These are phyloP conservation scores for Aspergillus hancockii DNA, from an alignment of 495 filamentous ascomycete species.

Conservation along the genomic window DNA sequence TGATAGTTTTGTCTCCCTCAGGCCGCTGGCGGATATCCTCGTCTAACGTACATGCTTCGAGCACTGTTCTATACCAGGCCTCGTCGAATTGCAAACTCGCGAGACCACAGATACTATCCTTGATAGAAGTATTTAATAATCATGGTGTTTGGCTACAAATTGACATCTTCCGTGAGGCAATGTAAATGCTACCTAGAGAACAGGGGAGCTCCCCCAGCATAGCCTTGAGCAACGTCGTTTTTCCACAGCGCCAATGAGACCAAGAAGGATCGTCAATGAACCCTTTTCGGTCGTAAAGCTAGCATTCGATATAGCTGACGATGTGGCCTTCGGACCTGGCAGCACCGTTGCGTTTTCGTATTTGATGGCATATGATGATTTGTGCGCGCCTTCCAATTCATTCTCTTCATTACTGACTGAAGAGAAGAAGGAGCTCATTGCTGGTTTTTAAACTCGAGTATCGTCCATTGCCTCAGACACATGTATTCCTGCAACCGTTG, in stretches of 20 bases:
- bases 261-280: conserved; percentile 52
- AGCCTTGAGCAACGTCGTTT: conserved; percentile 52
- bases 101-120: not conserved
- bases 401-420: not conserved
- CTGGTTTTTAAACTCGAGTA: not conserved
- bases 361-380: not conserved
- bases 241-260: conserved; percentile 58
- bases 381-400: not conserved
- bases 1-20: not conserved
- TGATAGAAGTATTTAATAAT: not conserved
- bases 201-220: conserved; percentile 51
- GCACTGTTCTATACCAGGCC: not conserved
- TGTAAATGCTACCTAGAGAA: not conserved
- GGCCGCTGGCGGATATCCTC: conserved; percentile 5
- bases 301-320: not conserved
- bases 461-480: not conserved
- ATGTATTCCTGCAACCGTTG: conserved; percentile 52
- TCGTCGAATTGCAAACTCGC: not conserved
- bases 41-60: not conserved
- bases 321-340: not conserved
- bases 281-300: conserved; percentile 30
- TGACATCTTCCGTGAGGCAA: not conserved
- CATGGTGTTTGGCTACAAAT: conserved; percentile 4
- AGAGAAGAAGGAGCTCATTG: not conserved
- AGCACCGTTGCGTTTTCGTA: not conserved